A percentile compares a stretch with the other conserved stretches of the same genome.
phyloP scores from a whole-genome alignment of 768 basidiomycete genomes.

The Hirschioporus abietinus region DNA sequence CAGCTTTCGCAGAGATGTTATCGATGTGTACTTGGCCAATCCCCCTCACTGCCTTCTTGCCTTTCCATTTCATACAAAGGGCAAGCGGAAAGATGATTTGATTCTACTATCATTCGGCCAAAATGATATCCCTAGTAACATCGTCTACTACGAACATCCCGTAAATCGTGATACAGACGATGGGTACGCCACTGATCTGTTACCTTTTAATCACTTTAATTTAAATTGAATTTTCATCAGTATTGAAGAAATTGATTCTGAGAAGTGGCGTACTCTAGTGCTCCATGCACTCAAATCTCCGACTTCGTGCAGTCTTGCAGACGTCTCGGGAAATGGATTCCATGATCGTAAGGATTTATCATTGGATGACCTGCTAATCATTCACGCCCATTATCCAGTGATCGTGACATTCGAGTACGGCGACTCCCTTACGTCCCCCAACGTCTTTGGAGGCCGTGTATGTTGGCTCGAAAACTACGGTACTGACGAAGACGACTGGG shows the following conservation, averaged over 20 bases:
- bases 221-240: background rate
- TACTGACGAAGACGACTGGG: conserved; percentile 3
- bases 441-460: background rate
- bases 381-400: background rate
- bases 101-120: background rate
- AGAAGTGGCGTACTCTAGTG: background rate
- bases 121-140: background rate
- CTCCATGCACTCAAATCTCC: background rate
- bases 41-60: background rate
- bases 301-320: background rate
- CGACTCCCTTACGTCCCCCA: background rate
- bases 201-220: background rate
- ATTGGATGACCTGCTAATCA: background rate
- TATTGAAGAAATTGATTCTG: background rate
- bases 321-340: background rate
- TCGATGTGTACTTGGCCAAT: background rate
- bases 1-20: conserved; percentile 1
- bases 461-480: background rate
- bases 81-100: conserved; percentile 1
- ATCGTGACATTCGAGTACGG: background rate
- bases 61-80: background rate
- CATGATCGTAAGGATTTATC: conserved; percentile 1
- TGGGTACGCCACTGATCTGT: background rate
- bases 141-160: background rate
- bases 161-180: background rate